Base-by-base conservation (phyloP, 306 rosid species). In the Carpinus viminea region DNA sequence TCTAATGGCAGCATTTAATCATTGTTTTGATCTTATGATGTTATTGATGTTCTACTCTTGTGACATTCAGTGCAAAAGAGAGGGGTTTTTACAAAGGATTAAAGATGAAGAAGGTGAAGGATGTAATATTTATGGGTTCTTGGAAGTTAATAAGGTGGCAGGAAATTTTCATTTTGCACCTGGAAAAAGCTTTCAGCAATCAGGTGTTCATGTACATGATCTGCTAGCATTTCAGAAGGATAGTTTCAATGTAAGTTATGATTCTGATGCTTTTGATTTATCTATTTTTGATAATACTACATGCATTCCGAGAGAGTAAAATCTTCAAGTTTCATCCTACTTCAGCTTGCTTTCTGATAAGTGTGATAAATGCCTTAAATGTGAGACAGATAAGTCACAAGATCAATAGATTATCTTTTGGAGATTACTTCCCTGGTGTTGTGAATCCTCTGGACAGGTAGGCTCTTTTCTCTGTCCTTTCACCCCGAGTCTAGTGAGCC, bases 71-170 rank as follows among this genome's bases (percentile, higher is more conserved):
- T 96, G 99, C 90, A 93, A 96, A 89, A 91, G 99, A 87, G 99
- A 96, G 89, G 99, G 98, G 36, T 96, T 96, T 85, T 83, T 96
- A 71, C 94, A 96, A 82, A 90, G 88, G 85, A 90, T 96, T 87
- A 96, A 93, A 89, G 98, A 96, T 9, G 98, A 96, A 86, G 98
- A 91, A 7, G 97, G 99, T 38, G 99, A 96, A 89, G 99, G 98
- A 24, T 96, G 98, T 81, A 96, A 95, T 84, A 83, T 93, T 9
- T 93, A 95, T 86, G 99, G 99, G 15, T 93, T 91, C 84, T 83
- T 95, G 86, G 97, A 95, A 87, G 97, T 95, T 74, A 96, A 96
- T 81, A 96, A 96, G 86, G 98, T 96, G 57, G 99, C 98, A 8
- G 98, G 99, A 73, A 96, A 93, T 87, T 96, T 96, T 74, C 99